Percentiles rank a stretch among this genome's conserved stretches.
Conservation (phyloP, 2,329 filamentous ascomycete species). For the Neocucurbitaria cava region DNA sequence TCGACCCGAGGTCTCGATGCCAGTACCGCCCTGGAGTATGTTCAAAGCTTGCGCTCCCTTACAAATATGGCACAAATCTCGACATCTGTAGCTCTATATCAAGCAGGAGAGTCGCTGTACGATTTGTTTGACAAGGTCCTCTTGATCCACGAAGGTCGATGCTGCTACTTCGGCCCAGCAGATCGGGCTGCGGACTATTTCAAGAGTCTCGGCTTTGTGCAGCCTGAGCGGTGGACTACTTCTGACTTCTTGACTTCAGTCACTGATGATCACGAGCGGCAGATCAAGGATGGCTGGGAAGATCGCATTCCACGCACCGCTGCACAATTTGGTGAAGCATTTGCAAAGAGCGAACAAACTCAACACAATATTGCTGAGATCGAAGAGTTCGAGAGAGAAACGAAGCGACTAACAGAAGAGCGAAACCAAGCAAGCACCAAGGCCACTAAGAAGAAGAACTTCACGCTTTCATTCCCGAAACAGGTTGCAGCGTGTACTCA, state of each 20-base stretch:
- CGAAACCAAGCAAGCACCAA: slow-evolving; percentile 41
- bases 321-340: slow-evolving; percentile 61
- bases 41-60: slow-evolving; percentile 68
- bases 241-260: slow-evolving; percentile 77
- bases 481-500: slow-evolving; percentile 51
- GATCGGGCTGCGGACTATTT: slow-evolving; percentile 70
- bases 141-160: slow-evolving; percentile 50
- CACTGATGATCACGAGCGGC: slow-evolving; percentile 67
- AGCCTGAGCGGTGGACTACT: slow-evolving; percentile 70
- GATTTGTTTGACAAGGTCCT: slow-evolving; percentile 50
- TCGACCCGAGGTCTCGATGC: slow-evolving; percentile 76
- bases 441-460: slow-evolving; percentile 52
- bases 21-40: slow-evolving; percentile 76
- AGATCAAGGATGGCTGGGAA: slow-evolving; percentile 64
- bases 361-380: slow-evolving; percentile 50
- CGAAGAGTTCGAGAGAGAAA: slow-evolving; percentile 48
- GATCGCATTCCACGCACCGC: slow-evolving; percentile 62
- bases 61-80: slow-evolving; percentile 70
- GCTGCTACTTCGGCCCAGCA: slow-evolving; percentile 68
- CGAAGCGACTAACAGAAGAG: slow-evolving; percentile 38
- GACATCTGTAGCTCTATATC: slow-evolving; percentile 73
- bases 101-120: slow-evolving; percentile 60
- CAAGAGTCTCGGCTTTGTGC: slow-evolving; percentile 70
- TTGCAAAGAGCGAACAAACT: slow-evolving; percentile 46
- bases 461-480: slow-evolving; percentile 47